A percentile compares a stretch with the other conserved stretches of the same genome.
Evolutionary conservation across 345 rosid genomes (phyloP).

Genomic region (Acer yangbiense): DNA sequence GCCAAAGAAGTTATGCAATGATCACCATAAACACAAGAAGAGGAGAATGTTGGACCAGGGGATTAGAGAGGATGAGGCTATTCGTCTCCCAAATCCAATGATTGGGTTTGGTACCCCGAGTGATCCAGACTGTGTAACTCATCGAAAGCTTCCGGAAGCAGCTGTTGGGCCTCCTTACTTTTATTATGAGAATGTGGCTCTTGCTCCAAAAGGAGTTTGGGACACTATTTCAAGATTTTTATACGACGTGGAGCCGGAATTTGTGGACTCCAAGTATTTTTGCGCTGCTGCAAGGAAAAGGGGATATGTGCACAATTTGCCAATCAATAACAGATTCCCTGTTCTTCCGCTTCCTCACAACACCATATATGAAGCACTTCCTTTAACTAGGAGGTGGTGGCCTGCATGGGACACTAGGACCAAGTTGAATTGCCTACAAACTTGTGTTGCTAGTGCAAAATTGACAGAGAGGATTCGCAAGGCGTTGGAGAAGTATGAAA

Average conservation of each 20-base stretch:
- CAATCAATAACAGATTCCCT: slow-evolving; percentile 59
- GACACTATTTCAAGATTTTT: slow-evolving; percentile 67
- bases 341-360: slow-evolving; percentile 71
- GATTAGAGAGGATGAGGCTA: slow-evolving; percentile 44
- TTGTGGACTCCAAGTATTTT: slow-evolving; percentile 77
- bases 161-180: slow-evolving; percentile 78
- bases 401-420: slow-evolving; percentile 86
- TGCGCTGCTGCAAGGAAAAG: slow-evolving; percentile 94
- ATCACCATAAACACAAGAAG: slow-evolving; percentile 45
- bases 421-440: slow-evolving; percentile 76
- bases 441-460: slow-evolving; percentile 67
- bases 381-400: slow-evolving; percentile 81
- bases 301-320: slow-evolving; percentile 87
- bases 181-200: slow-evolving; percentile 90
- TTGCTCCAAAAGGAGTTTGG: slow-evolving; percentile 97
- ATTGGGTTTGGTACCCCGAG: slow-evolving; percentile 84
- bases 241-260: slow-evolving; percentile 75
- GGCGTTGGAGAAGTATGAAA: slow-evolving; percentile 52
- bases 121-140: slow-evolving; percentile 30
- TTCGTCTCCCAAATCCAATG: slow-evolving; percentile 88
- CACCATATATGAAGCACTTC: slow-evolving; percentile 74
- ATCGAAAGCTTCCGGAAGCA: slow-evolving; percentile 59
- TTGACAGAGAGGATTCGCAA: slow-evolving; percentile 70
- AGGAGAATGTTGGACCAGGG: slow-evolving; percentile 37
- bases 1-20: slow-evolving; percentile 25